Conservation (phyloP, 805 yeast genomes). For the Myxozyma neglecta region DNA sequence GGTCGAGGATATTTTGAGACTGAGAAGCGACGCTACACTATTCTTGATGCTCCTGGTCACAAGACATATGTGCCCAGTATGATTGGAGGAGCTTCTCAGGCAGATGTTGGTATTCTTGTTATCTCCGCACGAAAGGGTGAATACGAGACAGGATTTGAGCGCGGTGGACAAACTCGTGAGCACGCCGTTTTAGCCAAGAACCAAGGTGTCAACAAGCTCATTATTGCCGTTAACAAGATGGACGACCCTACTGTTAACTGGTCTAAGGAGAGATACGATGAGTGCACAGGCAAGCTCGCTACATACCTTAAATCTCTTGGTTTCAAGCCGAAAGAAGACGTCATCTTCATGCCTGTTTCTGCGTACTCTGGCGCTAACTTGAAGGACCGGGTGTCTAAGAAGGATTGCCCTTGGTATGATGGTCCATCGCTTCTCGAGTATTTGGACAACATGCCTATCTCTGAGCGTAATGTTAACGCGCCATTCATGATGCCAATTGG, state of each 20-base stretch:
- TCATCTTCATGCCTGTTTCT: slow-evolving; percentile 93
- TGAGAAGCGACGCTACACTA: slow-evolving; percentile 95
- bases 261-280: slow-evolving; percentile 95
- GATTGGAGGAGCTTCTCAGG: slow-evolving; percentile 99
- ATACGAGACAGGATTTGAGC: slow-evolving; percentile 98
- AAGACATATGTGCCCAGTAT: slow-evolving; percentile 97
- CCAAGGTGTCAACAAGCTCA: slow-evolving; percentile 92
- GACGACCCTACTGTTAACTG: slow-evolving; percentile 96
- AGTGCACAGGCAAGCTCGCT: slow-evolving; percentile 83
- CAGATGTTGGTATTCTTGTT: slow-evolving; percentile 96
- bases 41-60: slow-evolving; percentile 99
- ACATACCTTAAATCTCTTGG: slow-evolving; percentile 79
- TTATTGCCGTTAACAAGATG: slow-evolving; percentile 97
- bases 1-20: slow-evolving; percentile 98
- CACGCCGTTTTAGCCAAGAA: slow-evolving; percentile 97
- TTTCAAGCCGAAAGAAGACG: slow-evolving; percentile 78
- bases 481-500: slow-evolving; percentile 97
- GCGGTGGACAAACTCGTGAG: slow-evolving; percentile 98
- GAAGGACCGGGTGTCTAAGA: slow-evolving; percentile 73
- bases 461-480: slow-evolving; percentile 83
- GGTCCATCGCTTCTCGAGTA: slow-evolving; percentile 92
- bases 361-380: slow-evolving; percentile 97
- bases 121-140: slow-evolving; percentile 99
- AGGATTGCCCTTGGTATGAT: slow-evolving; percentile 85
- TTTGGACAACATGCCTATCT: slow-evolving; percentile 77